Evolutionary conservation across 1,284 basidiomycete species (phyloP).

Genomic region (Microbotryum violaceum): DNA sequence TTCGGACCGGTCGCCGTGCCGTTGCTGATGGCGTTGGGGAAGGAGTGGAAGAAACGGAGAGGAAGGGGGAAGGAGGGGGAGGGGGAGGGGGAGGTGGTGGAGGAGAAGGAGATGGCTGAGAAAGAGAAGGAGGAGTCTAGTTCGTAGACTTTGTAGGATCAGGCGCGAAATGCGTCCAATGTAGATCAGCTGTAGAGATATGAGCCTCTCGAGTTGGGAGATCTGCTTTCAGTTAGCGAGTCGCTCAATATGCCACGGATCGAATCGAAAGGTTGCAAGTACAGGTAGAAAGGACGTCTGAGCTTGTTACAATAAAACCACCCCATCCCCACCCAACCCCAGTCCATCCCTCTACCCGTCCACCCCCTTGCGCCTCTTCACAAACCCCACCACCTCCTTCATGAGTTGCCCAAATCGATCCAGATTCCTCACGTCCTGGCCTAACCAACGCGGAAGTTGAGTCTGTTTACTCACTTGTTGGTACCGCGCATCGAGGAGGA

Average conservation of each 20-base stretch:
- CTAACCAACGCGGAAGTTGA: conserved; percentile 86
- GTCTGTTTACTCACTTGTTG: conserved; percentile 55
- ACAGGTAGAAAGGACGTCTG: too few species aligned
- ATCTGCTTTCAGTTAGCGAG: too few species aligned
- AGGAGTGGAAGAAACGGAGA: conserved; percentile 16
- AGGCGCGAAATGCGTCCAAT: too few species aligned
- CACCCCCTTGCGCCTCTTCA: neutral
- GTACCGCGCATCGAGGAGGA: conserved; percentile 79
- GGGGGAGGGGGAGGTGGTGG: neutral
- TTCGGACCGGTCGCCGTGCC: conserved; percentile 63
- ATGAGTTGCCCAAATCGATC: conserved; percentile 67
- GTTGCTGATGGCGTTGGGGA: conserved; percentile 24
- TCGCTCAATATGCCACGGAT: too few species aligned
- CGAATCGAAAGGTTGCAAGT: too few species aligned
- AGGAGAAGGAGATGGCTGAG: neutral
- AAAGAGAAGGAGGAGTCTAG: neutral
- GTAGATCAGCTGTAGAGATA: too few species aligned
- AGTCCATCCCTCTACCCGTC: neutral
- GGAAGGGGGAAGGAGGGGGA: neutral
- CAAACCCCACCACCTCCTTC: conserved; percentile 38
- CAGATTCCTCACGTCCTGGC: conserved; percentile 54
- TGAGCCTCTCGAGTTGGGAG: too few species aligned
- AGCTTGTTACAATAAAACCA: too few species aligned
- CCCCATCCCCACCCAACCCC: neutral
- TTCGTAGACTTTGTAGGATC: neutral